Percentiles rank a stretch among this genome's conserved stretches.
Conservation (phyloP, 2,329 filamentous ascomycete species). For the Pyricularia grisea region DNA sequence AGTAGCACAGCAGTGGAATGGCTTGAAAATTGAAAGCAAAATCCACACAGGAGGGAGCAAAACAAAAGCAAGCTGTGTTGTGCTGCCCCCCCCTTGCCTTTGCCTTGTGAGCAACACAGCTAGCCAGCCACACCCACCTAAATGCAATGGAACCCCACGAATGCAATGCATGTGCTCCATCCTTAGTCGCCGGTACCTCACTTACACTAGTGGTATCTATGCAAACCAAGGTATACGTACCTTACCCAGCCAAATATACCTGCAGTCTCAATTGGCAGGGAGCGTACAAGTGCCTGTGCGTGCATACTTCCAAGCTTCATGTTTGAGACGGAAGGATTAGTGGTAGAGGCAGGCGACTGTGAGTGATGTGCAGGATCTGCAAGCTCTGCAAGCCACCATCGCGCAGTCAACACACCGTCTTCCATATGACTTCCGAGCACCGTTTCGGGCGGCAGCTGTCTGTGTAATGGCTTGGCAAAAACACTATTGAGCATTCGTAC, state of each 20-base stretch:
- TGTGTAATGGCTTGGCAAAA: not conserved
- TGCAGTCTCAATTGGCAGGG: not conserved
- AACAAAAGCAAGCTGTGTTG: not conserved
- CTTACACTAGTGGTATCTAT: not conserved
- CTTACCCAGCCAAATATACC: not conserved
- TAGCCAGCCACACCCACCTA: not conserved
- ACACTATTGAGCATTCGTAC: not conserved
- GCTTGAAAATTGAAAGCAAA: not conserved
- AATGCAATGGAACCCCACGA: not conserved
- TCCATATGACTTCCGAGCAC: not conserved
- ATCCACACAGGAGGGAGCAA: not conserved
- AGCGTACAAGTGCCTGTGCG: not conserved
- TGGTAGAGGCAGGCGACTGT: not conserved
- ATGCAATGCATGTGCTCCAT: not conserved
- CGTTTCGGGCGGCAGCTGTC: not conserved
- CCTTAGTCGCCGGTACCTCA: not conserved
- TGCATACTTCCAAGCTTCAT: not conserved
- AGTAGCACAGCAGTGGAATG: not conserved
- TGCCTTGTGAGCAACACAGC: not conserved
- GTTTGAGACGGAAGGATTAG: not conserved
- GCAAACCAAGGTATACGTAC: not conserved
- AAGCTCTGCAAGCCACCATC: not conserved
- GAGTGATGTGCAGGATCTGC: not conserved
- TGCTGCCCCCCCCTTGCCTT: not conserved
- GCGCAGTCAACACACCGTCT: not conserved